Base-by-base conservation (phyloP, 176 grass and related monocot species). In the Poa pratensis region DNA sequence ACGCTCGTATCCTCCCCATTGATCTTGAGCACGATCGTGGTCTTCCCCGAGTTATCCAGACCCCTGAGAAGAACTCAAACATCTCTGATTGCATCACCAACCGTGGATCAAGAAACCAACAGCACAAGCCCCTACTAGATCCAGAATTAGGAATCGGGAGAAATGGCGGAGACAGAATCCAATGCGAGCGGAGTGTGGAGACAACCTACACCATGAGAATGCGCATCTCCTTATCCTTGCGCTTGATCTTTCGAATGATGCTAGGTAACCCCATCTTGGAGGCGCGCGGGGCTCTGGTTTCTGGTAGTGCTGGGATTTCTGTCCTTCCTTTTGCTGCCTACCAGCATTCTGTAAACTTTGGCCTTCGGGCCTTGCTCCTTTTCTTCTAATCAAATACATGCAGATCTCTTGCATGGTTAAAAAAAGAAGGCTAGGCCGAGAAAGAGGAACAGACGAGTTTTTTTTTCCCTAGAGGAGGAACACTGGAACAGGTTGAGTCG, bases 191-290 rank as follows among this genome's bases (percentile, higher is more conserved):
- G 20, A 15, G 20, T 48, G 55, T 3, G 19, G 57, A 75, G 32
- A 58, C 28, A 13, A 35, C 93, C 18, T 98, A 95, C 95, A 95
- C 93, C 95, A 98, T 95, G 73, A 95, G 95, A 73, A 98, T 98
- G 58, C 91, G 91, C 93, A 98, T 95, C 80, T 98, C 95, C 89
- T 97, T 97, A 88, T 98, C 93, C 77, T 91, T 95, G 77, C 83
- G 89, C 76, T 95, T 98, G 87, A 98, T 93, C 83, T 98, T 92
- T 26, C 89, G 71, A 69, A 97, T 98, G 75, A 98, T 93, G 89
- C 89, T 98, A 24, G 95, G 95, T 10, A 98, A 86, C 11, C 92
- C 89, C 95, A 98, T 93, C 51, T 43, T 9, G 57, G 78, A 77
- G 26, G 42, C 3, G 51, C 9, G 68, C 1, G 17, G 34, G 24